Percentiles rank a stretch among this genome's conserved stretches.
These are phyloP conservation scores for Dryas alaskensis DNA, from an alignment of 306 rosid genomes.

Conservation along the genomic window DNA sequence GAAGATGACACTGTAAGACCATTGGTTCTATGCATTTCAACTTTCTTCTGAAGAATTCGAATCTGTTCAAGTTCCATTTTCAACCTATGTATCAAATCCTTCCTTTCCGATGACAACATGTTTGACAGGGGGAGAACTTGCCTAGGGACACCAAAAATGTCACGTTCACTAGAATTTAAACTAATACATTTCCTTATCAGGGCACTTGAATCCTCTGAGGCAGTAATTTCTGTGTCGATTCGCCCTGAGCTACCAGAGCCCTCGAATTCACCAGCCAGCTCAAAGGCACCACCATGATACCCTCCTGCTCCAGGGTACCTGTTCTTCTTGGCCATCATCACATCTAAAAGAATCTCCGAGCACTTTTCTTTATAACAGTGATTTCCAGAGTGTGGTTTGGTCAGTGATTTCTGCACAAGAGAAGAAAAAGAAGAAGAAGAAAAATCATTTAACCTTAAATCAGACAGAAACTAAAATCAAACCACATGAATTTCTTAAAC, in stretches of 20 bases:
- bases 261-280: slow-evolving; percentile 64
- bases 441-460: no score
- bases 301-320: slow-evolving; percentile 59
- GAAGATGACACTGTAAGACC: slow-evolving; percentile 62
- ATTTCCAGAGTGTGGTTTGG: slow-evolving; percentile 11
- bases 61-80: slow-evolving; percentile 66
- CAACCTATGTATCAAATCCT: slow-evolving; percentile 47
- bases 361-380: slow-evolving; percentile 11
- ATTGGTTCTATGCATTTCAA: slow-evolving; percentile 49
- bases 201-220: slow-evolving; percentile 62
- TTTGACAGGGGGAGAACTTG: slow-evolving; percentile 59
- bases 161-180: slow-evolving; percentile 41
- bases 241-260: slow-evolving; percentile 78
- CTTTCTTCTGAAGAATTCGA: slow-evolving; percentile 55
- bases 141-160: slow-evolving; percentile 39
- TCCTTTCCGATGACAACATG: slow-evolving; percentile 44
- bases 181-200: slow-evolving; percentile 61
- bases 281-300: slow-evolving; percentile 46
- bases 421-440: no score
- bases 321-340: slow-evolving; percentile 44
- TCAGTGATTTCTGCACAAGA: slow-evolving; percentile 9
- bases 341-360: slow-evolving; percentile 7
- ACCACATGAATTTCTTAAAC: no score
- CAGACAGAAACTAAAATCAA: no score
- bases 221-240: slow-evolving; percentile 59